phyloP scores from a whole-genome alignment of 306 rosid species.

The Vigna nakashimae region DNA sequence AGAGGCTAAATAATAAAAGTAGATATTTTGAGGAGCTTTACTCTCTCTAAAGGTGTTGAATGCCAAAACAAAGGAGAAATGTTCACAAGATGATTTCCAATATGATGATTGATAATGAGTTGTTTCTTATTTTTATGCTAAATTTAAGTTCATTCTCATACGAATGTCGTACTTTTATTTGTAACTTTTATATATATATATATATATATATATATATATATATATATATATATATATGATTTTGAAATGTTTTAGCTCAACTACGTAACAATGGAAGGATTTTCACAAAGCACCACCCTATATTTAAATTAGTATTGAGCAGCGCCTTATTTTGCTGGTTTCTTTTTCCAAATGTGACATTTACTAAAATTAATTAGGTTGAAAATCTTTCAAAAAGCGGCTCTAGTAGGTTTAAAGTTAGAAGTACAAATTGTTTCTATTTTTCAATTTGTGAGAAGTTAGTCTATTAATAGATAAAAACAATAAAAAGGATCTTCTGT shows the following conservation, averaged over 20 bases:
- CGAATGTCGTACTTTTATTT: neutral
- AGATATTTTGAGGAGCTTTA: neutral
- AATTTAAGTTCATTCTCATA: neutral
- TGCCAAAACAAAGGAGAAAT: too few relatives aligned
- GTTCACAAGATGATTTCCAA: neutral
- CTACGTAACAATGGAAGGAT: neutral
- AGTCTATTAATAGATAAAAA: slow-evolving; percentile 50
- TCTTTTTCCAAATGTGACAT: slow-evolving; percentile 28
- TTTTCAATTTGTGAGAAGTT: slow-evolving; percentile 33
- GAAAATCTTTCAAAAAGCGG: slow-evolving; percentile 17
- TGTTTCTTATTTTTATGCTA: neutral
- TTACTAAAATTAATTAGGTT: slow-evolving; percentile 49
- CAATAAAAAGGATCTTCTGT: slow-evolving; percentile 27
- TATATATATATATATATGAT: too few relatives aligned
- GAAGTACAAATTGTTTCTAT: slow-evolving; percentile 39
- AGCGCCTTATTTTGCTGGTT: slow-evolving; percentile 3
- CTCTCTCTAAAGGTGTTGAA: too few relatives aligned
- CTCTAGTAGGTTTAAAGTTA: slow-evolving; percentile 30
- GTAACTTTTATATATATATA: neutral
- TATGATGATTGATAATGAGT: neutral
- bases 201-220: neutral
- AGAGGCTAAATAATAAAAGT: too few relatives aligned
- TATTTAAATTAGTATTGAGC: slow-evolving; percentile 29
- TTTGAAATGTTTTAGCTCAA: neutral
- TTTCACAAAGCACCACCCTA: slow-evolving; percentile 12